These are phyloP conservation scores for Ophiostoma quercus DNA, from an alignment of 2,329 filamentous ascomycete genomes.

Conservation along the genomic window DNA sequence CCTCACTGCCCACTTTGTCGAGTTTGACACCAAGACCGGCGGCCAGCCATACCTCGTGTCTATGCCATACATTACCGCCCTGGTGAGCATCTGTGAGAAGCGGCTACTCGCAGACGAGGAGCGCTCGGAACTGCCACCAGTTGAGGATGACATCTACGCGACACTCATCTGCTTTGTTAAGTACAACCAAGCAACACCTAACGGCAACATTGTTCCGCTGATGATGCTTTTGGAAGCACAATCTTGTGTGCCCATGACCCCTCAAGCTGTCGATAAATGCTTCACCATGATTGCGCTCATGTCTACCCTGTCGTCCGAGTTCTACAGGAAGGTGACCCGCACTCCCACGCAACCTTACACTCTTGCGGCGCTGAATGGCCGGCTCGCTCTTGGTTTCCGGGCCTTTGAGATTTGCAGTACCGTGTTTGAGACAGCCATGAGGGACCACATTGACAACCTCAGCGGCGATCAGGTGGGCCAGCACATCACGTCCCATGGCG, in stretches of 20 bases:
- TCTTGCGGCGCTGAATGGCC: conserved; percentile 21
- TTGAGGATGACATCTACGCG: conserved; percentile 34
- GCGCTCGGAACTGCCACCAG: conserved; percentile 22
- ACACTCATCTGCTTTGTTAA: conserved; percentile 43
- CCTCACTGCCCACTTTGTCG: conserved; percentile 49
- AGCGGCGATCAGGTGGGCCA: conserved; percentile 41
- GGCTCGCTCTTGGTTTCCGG: conserved; percentile 31
- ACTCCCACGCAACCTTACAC: conserved; percentile 10
- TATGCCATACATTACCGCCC: conserved; percentile 43
- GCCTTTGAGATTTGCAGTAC: conserved; percentile 34
- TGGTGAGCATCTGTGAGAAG: conserved; percentile 36
- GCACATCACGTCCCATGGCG: conserved; percentile 40
- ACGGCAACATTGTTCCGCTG: conserved; percentile 41
- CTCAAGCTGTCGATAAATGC: conserved; percentile 45
- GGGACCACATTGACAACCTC: conserved; percentile 52
- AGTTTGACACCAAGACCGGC: conserved; percentile 43
- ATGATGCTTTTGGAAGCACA: conserved; percentile 41
- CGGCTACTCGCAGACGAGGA: conserved; percentile 24
- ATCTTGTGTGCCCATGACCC: conserved; percentile 40
- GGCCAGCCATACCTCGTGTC: conserved; percentile 34
- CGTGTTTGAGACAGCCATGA: conserved; percentile 45
- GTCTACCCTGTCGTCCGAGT: conserved; percentile 34
- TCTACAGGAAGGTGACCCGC: conserved; percentile 29
- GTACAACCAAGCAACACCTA: conserved; percentile 30
- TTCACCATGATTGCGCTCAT: conserved; percentile 37